Conservation (phyloP, 345 rosid species). For the Moricandia arvensis region DNA sequence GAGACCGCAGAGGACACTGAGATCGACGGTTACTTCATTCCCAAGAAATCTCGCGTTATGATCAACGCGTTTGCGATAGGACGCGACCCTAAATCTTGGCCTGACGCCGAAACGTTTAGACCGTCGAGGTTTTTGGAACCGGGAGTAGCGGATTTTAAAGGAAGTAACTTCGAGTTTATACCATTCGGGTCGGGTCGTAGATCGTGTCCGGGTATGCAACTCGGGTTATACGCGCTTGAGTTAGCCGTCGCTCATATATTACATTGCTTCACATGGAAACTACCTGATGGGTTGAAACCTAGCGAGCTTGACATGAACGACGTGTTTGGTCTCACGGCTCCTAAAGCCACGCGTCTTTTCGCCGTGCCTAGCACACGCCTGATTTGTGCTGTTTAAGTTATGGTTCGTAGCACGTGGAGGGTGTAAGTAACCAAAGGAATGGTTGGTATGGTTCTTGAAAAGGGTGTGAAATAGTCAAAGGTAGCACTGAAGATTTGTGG, state of each 20-base stretch:
- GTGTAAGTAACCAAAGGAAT: too few relatives aligned
- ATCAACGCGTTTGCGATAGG: constrained; percentile 84
- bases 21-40: constrained; percentile 66
- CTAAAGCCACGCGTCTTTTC: constrained; percentile 66
- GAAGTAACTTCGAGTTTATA: constrained; percentile 77
- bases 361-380: constrained; percentile 69
- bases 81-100: constrained; percentile 71
- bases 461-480: background rate
- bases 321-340: constrained; percentile 91
- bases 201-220: constrained; percentile 98
- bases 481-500: background rate
- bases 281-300: constrained; percentile 93
- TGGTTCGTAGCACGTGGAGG: constrained; percentile 5
- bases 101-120: constrained; percentile 65
- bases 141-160: constrained; percentile 76
- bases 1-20: constrained; percentile 75
- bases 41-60: constrained; percentile 75
- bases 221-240: constrained; percentile 81
- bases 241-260: constrained; percentile 74
- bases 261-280: constrained; percentile 86
- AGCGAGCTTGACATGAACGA: constrained; percentile 81
- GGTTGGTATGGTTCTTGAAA: constrained; percentile 10
- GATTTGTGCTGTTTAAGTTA: constrained; percentile 45
- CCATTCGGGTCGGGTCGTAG: constrained; percentile 99
- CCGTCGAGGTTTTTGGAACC: constrained; percentile 74